Conservation (phyloP, 2,329 filamentous ascomycete species). For the Ophiostoma quercus region DNA sequence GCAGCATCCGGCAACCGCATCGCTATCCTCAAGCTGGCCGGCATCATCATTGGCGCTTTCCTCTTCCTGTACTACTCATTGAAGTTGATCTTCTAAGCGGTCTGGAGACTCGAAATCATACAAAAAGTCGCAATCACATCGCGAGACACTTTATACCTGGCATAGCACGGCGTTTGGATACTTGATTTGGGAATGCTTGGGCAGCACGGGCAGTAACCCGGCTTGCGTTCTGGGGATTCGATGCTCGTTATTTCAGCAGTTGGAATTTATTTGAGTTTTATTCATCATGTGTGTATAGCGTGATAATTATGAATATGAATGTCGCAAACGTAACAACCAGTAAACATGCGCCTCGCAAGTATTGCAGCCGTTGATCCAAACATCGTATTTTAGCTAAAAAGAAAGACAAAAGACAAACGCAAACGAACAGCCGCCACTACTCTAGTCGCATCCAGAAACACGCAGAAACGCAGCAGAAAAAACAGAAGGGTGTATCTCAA, state of each 20-base stretch:
- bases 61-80: constrained; percentile 70
- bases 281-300: neutral
- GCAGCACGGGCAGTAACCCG: neutral
- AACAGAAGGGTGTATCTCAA: neutral
- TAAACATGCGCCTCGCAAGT: neutral
- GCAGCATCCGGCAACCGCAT: constrained; percentile 85
- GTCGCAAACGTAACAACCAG: neutral
- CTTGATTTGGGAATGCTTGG: neutral
- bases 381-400: neutral
- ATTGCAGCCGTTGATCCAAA: constrained; percentile 1
- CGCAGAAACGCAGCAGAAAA: neutral
- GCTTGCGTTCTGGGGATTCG: neutral
- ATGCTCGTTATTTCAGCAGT: neutral
- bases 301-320: neutral
- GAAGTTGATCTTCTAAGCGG: constrained; percentile 54
- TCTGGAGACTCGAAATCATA: neutral
- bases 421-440: constrained; percentile 10
- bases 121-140: neutral
- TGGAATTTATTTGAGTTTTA: neutral
- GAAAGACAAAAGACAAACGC: neutral
- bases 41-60: constrained; percentile 68
- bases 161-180: constrained; percentile 26
- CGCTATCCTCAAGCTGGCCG: constrained; percentile 83
- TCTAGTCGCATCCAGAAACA: neutral
- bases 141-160: constrained; percentile 1